Evolutionary conservation across 768 basidiomycete species (phyloP).

Genomic region (Suillus paluster): DNA sequence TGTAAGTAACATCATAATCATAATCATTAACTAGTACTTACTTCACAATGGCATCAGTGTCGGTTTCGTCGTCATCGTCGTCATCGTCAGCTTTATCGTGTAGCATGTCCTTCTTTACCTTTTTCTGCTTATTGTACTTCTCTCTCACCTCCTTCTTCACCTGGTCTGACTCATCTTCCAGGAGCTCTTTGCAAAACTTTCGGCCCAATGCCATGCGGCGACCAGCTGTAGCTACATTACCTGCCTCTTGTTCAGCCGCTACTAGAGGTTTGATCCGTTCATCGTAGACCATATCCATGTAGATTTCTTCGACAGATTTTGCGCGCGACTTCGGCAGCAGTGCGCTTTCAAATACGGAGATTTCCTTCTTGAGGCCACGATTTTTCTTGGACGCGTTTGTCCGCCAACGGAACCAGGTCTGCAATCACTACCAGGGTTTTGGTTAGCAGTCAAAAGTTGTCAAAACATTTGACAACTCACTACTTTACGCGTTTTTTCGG

Average conservation of each 20-base stretch:
- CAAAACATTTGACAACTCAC: background rate
- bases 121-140: slow-evolving; percentile 8
- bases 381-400: background rate
- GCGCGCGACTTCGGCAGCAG: background rate
- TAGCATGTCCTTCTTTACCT: background rate
- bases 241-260: slow-evolving; percentile 4
- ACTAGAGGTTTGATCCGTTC: slow-evolving; percentile 8
- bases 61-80: background rate
- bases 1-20: background rate
- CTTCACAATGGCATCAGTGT: background rate
- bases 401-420: slow-evolving; percentile 9
- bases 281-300: background rate
- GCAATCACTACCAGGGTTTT: background rate
- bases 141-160: background rate
- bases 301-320: background rate
- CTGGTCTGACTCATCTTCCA: slow-evolving; percentile 3
- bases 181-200: slow-evolving; percentile 5
- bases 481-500: background rate
- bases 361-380: background rate
- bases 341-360: background rate
- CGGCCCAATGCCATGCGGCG: background rate
- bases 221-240: background rate
- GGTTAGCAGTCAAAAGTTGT: background rate
- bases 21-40: background rate
- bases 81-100: background rate